Base-by-base conservation (phyloP, 78 protist species). In the Parvularia atlantis region DNA sequence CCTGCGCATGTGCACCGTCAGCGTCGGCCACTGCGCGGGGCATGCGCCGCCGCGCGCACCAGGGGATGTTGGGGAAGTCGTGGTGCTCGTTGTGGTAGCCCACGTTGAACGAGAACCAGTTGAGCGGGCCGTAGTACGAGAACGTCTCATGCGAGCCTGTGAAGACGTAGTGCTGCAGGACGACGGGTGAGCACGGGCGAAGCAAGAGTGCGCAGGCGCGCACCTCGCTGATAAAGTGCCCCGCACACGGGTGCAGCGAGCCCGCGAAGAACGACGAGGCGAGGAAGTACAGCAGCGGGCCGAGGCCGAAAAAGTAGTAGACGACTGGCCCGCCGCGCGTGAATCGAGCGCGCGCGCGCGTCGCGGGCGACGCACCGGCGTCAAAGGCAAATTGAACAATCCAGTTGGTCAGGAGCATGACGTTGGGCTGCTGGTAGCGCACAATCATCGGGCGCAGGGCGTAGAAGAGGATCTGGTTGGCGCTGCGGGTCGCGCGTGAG, bases 1-100 rank as follows among this genome's bases (percentile, higher is more conserved):
- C n/a, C n/a, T n/a, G n/a, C n/a, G n/a, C n/a, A n/a, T n/a, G n/a
- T n/a, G n/a, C n/a, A n/a, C n/a, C n/a, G n/a, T n/a, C n/a, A n/a
- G n/a, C n/a, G n/a, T n/a, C n/a, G n/a, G n/a, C n/a, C n/a, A n/a
- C n/a, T n/a, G n/a, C n/a, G n/a, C n/a, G n/a, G n/a, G n/a, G n/a
- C n/a, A n/a, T n/a, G n/a, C n/a, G n/a, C n/a, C n/a, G n/a, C n/a
- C n/a, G n/a, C n/a, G n/a, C n/a, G n/a, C n/a, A n/a, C 76, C 86
- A 78, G 46, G 93, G 89, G 28, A 91, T 78, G 56, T 67, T 37
- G n/a, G 89, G 91, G 73, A 91, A 84, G 78, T 91, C 96, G 71
- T 91, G 96, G 80, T 91, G 96, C 77, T 89, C 96, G 53, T 87
- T 88, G 85, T 91, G 96, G 70, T 89, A 89, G 22, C 96, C 96